Conservation (phyloP, 169 alveolate species). For the Ophryocystis elektroscirrha region DNA sequence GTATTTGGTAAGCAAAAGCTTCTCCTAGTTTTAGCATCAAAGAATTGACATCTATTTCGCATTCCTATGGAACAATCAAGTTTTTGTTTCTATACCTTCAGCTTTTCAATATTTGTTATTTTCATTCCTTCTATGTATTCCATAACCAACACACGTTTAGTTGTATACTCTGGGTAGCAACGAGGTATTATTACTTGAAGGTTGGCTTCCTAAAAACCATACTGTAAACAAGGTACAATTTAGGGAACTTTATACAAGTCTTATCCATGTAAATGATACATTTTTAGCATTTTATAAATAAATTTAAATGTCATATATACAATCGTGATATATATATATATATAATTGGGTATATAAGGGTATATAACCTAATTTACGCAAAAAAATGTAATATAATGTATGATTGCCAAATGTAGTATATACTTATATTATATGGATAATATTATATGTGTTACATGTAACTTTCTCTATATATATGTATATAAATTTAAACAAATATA, state of each 20-base stretch:
- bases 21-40: slow-evolving; percentile 27
- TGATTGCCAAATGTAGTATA: no score
- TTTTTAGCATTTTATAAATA: no score
- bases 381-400: no score
- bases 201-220: slow-evolving; percentile 24
- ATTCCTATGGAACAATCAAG: slow-evolving; percentile 3
- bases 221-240: neutral
- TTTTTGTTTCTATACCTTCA: slow-evolving; percentile 15
- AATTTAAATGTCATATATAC: no score
- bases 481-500: no score
- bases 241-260: no score
- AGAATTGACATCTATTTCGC: slow-evolving; percentile 15
- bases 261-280: no score
- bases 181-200: slow-evolving; percentile 45
- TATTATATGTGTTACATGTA: no score
- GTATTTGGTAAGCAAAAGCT: slow-evolving; percentile 38
- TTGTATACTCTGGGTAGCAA: slow-evolving; percentile 36
- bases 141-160: slow-evolving; percentile 53
- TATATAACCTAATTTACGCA: neutral
- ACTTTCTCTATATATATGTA: no score
- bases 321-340: no score
- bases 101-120: slow-evolving; percentile 41
- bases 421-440: no score
- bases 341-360: no score
- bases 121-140: slow-evolving; percentile 56